These are phyloP conservation scores for Penicillium sp. DNA, from an alignment of 2,329 filamentous ascomycete genomes.

Conservation along the genomic window DNA sequence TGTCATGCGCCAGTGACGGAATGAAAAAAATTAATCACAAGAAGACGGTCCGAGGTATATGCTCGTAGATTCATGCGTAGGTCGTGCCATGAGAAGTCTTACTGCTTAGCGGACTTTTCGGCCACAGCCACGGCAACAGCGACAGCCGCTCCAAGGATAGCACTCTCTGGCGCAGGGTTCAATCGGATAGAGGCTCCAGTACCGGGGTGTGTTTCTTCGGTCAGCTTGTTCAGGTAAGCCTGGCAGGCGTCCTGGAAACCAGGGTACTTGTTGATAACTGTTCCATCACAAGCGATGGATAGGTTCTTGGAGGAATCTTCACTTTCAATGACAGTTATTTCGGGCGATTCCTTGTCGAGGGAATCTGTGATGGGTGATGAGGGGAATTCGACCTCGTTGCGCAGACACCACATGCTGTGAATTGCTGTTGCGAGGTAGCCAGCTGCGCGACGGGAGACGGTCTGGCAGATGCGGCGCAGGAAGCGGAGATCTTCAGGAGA, in stretches of 20 bases:
- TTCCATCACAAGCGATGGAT: constrained; percentile 54
- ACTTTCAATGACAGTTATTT: constrained; percentile 37
- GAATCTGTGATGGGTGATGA: constrained; percentile 21
- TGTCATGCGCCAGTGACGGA: constrained; percentile 18
- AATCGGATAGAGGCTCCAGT: constrained; percentile 37
- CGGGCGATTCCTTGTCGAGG: constrained; percentile 30
- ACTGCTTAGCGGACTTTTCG: constrained; percentile 22
- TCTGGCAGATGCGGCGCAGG: constrained; percentile 53
- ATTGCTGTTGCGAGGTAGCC: constrained; percentile 65
- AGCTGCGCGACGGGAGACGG: constrained; percentile 61
- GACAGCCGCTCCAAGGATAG: constrained; percentile 49
- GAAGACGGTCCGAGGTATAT: constrained; percentile 11
- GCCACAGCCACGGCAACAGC: constrained; percentile 47
- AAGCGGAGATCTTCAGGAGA: constrained; percentile 56
- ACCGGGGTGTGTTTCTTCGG: constrained; percentile 28
- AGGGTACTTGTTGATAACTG: constrained; percentile 55
- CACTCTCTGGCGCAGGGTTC: constrained; percentile 46
- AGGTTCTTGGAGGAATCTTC: constrained; percentile 35
- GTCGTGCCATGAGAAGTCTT: background rate
- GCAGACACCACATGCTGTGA: constrained; percentile 62
- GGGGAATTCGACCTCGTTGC: constrained; percentile 51
- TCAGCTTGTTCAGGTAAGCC: constrained; percentile 44
- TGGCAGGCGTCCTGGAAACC: constrained; percentile 49
- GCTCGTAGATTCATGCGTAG: constrained; percentile 13
- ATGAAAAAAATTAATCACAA: constrained; percentile 15